Percentiles rank a stretch among this genome's conserved stretches.
phyloP scores from a whole-genome alignment of 2,329 filamentous ascomycete genomes.

The Neoarthrinium moseri region DNA sequence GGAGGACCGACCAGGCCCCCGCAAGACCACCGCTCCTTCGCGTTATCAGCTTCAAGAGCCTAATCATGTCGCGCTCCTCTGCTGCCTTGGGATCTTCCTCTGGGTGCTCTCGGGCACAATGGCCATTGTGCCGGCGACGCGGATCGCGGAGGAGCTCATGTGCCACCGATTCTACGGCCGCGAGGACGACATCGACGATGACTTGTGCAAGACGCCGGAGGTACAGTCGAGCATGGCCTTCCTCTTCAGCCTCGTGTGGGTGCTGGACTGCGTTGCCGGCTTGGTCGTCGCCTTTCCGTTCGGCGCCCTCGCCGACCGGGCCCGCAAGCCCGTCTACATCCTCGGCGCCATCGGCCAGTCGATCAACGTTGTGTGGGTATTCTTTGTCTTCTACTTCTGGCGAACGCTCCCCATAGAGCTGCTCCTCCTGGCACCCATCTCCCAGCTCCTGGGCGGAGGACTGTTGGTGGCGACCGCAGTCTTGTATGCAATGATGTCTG shows the following conservation, averaged over 20 bases:
- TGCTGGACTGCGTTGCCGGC: slow-evolving; percentile 12
- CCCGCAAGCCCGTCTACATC: slow-evolving; percentile 13
- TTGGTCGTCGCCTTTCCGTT: slow-evolving; percentile 15
- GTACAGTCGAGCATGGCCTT: slow-evolving; percentile 11
- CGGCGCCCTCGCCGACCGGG: slow-evolving; percentile 16
- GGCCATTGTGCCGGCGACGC: slow-evolving; percentile 9
- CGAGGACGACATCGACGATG: neutral
- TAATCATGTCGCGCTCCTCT: slow-evolving; percentile 4
- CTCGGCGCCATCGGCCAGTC: slow-evolving; percentile 8
- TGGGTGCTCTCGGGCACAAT: slow-evolving; percentile 9
- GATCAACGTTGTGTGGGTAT: slow-evolving; percentile 6
- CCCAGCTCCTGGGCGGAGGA: slow-evolving; percentile 10
- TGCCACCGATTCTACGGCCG: slow-evolving; percentile 6
- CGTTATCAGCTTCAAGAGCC: slow-evolving; percentile 1
- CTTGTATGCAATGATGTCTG: slow-evolving; percentile 11
- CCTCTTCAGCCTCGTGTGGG: slow-evolving; percentile 10
- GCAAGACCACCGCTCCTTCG: neutral
- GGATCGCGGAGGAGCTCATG: slow-evolving; percentile 10
- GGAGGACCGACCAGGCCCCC: neutral
- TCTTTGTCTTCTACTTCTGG: slow-evolving; percentile 8
- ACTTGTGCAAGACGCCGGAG: slow-evolving; percentile 10
- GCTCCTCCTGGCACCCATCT: slow-evolving; percentile 7
- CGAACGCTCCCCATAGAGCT: slow-evolving; percentile 8
- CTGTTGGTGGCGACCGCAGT: slow-evolving; percentile 8
- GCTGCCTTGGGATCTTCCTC: slow-evolving; percentile 10